Percentiles rank a stretch among this genome's conserved stretches.
Evolutionary conservation across 441 rosid genomes (phyloP).

Genomic region (Pelargonium australe): DNA sequence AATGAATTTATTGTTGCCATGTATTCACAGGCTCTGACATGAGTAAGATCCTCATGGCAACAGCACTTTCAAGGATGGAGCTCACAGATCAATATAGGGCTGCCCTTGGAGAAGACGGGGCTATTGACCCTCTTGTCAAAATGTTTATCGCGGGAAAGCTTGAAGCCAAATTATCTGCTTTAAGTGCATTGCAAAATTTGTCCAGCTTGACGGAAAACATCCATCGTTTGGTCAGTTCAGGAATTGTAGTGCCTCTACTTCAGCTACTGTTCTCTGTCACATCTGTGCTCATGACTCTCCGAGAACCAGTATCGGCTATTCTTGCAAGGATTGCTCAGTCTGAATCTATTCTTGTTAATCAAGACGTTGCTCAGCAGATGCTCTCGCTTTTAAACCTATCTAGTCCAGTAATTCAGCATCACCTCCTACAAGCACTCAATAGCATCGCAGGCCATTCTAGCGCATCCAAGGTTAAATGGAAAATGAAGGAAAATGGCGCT

Average conservation of each 20-base stretch:
- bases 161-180: constrained; percentile 57
- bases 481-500: constrained; percentile 63
- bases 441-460: constrained; percentile 46
- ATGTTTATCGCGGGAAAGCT: constrained; percentile 63
- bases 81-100: constrained; percentile 58
- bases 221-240: constrained; percentile 41
- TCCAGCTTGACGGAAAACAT: constrained; percentile 40
- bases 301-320: constrained; percentile 69
- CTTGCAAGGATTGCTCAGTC: constrained; percentile 60
- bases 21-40: constrained; percentile 56
- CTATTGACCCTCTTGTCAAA: constrained; percentile 46
- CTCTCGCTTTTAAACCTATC: constrained; percentile 60
- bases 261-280: constrained; percentile 74
- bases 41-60: constrained; percentile 75
- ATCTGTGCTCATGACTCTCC: constrained; percentile 69
- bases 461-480: constrained; percentile 45
- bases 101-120: constrained; percentile 60
- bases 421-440: constrained; percentile 58
- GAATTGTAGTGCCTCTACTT: constrained; percentile 45
- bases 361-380: constrained; percentile 67
- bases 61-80: constrained; percentile 60
- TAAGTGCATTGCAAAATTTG: constrained; percentile 55
- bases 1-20: constrained; percentile 7
- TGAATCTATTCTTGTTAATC: constrained; percentile 44
- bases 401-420: constrained; percentile 45